A percentile compares a stretch with the other conserved stretches of the same genome.
Conservation (phyloP, 805 yeast species). For the Ogataea ganodermae region DNA sequence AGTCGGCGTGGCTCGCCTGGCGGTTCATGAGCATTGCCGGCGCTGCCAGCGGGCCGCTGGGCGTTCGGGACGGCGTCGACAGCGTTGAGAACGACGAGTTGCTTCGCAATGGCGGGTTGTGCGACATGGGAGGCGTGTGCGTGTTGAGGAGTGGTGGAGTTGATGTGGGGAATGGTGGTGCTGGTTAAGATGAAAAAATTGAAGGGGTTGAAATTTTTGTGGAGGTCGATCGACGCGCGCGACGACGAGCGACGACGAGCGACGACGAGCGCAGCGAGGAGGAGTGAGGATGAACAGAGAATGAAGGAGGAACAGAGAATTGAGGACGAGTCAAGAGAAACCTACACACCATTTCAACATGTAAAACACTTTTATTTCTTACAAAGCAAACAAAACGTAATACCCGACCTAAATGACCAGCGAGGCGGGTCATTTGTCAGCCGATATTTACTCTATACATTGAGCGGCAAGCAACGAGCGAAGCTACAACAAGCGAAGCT, state of each 20-base stretch:
- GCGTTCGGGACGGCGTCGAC: constrained; percentile 32
- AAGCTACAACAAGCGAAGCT: too few relatives aligned
- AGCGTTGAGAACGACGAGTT: constrained; percentile 22
- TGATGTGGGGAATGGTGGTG: background rate
- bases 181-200: background rate
- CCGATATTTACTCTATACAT: too few relatives aligned
- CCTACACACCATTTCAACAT: too few relatives aligned
- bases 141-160: background rate
- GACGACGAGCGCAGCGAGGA: background rate
- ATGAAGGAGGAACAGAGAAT: too few relatives aligned
- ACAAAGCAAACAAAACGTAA: too few relatives aligned
- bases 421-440: too few relatives aligned
- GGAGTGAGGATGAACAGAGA: background rate
- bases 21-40: constrained; percentile 58
- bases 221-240: background rate
- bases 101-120: constrained; percentile 30
- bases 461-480: too few relatives aligned
- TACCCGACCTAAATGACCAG: too few relatives aligned
- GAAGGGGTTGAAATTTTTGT: constrained; percentile 1
- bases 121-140: constrained; percentile 22
- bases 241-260: too few relatives aligned
- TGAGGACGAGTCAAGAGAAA: too few relatives aligned
- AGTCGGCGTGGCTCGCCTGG: constrained; percentile 62
- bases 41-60: constrained; percentile 48
- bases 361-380: too few relatives aligned